Evolutionary conservation across 1,284 basidiomycete species (phyloP), one percentile per base, ranked within the genome.

Genomic region (Leccinum pachyderme): DNA sequence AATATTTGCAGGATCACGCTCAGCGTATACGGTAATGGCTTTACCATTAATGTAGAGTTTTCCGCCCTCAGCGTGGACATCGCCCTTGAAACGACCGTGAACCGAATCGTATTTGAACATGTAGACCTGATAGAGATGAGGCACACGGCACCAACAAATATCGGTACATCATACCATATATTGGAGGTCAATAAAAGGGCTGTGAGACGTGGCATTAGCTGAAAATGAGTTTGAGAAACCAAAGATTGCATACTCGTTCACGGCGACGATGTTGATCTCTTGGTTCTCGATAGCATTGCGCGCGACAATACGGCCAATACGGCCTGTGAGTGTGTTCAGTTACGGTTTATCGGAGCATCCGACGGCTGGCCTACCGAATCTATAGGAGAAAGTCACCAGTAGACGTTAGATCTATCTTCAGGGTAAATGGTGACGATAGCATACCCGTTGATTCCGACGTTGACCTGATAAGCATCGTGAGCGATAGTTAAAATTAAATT

Each of bases 91-190:
- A 75, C 89, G 87, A 62, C 96, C 93, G 82, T 99, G 96, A 68
- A 95, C 95, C 60, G 95, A 94, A 77, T 98, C 96, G 75, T 90
- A 98, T 84, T 98, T 98, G 92, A 98, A 97, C 95, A 99, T 97
- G 88, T 99, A 98, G 73, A 93, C 87, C 89, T 91, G 58, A 6
- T 9, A 18, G 7, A 13, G 44, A 9, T 68, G 11, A 68, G 52
- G 29, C 41, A 31, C 7, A 43, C 11, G 27, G 13, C 29, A 25
- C 1, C 12, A 15, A 45, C 22, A 25, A 32, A 1, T n/a, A 22
- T 22, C 11, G 1, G 25, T n/a, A 15, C 2, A 33, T 24, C 75
- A 41, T 47, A 87, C 94, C 93, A 96, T 95, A 85, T 97, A 97
- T 9, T 90, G 85, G 65, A 96, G 88, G 75, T 93, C 55, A n/a